These are phyloP conservation scores for Solanum chacoense DNA, from an alignment of 305 asterid species.

Conservation along the genomic window DNA sequence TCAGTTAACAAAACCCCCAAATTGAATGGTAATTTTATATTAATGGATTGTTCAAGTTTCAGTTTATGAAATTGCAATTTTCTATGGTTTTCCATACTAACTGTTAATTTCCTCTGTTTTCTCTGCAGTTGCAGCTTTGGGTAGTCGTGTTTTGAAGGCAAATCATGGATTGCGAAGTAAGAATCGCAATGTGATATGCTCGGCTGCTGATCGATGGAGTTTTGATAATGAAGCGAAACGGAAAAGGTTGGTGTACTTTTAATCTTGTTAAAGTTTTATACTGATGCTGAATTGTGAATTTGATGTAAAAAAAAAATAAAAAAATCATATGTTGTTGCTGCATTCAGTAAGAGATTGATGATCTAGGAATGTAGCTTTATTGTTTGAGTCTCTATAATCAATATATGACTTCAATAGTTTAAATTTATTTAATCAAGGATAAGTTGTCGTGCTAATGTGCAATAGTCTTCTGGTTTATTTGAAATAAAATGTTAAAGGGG, in stretches of 20 bases:
- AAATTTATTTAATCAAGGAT: neutral
- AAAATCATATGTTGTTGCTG: neutral
- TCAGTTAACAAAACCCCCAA: slow-evolving; percentile 3
- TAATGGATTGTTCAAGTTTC: neutral
- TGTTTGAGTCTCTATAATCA: neutral
- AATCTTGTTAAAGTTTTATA: neutral
- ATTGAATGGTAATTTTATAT: slow-evolving; percentile 16
- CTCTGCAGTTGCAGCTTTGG: neutral
- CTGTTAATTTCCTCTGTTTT: neutral
- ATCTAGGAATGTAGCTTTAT: neutral
- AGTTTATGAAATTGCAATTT: neutral
- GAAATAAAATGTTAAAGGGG: neutral
- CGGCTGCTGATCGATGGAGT: slow-evolving; percentile 23
- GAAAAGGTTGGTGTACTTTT: slow-evolving; percentile 24
- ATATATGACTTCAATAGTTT: neutral
- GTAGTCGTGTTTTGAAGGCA: neutral
- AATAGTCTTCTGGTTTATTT: neutral
- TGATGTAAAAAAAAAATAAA: neutral
- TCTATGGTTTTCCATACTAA: neutral
- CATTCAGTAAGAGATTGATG: neutral
- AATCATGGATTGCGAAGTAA: slow-evolving; percentile 13
- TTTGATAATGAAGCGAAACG: slow-evolving; percentile 7
- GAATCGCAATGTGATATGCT: slow-evolving; percentile 13
- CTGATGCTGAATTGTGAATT: neutral
- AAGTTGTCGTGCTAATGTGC: neutral